These are phyloP conservation scores for Halophytophthora batemanensis DNA, from an alignment of 352 stramenopile genomes.

Conservation along the genomic window DNA sequence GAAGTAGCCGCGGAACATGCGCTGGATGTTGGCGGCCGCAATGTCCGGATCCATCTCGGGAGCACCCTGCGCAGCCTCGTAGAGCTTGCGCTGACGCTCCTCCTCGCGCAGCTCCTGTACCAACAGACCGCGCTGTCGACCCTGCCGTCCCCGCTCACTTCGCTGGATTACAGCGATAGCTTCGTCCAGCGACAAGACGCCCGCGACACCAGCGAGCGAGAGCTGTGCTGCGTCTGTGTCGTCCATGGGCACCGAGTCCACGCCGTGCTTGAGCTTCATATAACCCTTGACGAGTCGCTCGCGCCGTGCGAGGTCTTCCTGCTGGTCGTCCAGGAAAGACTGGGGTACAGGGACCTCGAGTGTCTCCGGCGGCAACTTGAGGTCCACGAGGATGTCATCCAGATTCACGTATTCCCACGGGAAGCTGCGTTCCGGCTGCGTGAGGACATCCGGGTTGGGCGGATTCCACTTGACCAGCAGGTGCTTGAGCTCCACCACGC, in stretches of 20 bases:
- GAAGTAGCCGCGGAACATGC: slow-evolving; percentile 86
- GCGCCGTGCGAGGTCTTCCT: slow-evolving; percentile 51
- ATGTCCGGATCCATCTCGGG: slow-evolving; percentile 89
- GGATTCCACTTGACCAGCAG: slow-evolving; percentile 94
- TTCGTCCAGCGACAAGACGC: slow-evolving; percentile 52
- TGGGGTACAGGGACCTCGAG: slow-evolving; percentile 88
- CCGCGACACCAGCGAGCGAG: slow-evolving; percentile 16
- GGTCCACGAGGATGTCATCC: slow-evolving; percentile 90
- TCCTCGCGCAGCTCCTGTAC: slow-evolving; percentile 83
- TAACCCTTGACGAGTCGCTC: slow-evolving; percentile 88
- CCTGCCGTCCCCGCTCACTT: slow-evolving; percentile 89
- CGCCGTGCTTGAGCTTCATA: slow-evolving; percentile 88
- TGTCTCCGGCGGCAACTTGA: slow-evolving; percentile 91
- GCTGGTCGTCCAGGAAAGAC: slow-evolving; percentile 88
- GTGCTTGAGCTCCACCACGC: slow-evolving; percentile 89
- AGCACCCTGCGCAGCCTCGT: slow-evolving; percentile 56
- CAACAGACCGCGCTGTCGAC: slow-evolving; percentile 78
- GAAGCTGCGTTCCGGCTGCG: slow-evolving; percentile 80
- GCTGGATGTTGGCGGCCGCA: slow-evolving; percentile 89
- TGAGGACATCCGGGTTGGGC: slow-evolving; percentile 86
- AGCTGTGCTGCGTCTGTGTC: slow-evolving; percentile 29
- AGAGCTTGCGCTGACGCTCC: slow-evolving; percentile 76
- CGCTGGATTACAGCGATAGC: slow-evolving; percentile 88
- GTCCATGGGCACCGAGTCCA: slow-evolving; percentile 61
- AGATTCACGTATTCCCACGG: slow-evolving; percentile 95